Conservation (phyloP, 73 alveolate genomes). For the Blepharisma stoltei region DNA sequence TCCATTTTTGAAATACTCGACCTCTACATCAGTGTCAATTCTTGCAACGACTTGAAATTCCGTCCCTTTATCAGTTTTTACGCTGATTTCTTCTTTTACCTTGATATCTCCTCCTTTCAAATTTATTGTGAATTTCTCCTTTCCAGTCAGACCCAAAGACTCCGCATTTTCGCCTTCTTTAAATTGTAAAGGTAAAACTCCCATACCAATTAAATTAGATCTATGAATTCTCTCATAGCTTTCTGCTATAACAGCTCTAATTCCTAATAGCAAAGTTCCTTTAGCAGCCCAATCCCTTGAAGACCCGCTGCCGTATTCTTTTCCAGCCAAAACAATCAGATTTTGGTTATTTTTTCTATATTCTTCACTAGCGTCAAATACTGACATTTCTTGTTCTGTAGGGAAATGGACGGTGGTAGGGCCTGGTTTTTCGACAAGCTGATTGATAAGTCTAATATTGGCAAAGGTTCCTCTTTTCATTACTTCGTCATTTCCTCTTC, state of each 20-base stretch:
- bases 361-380: constrained; percentile 76
- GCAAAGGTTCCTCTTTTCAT: constrained; percentile 94
- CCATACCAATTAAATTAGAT: constrained; percentile 89
- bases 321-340: constrained; percentile 72
- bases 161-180: constrained; percentile 77
- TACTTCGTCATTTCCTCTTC: constrained; percentile 88
- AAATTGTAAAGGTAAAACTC: constrained; percentile 83
- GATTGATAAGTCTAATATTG: constrained; percentile 74
- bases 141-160: constrained; percentile 70
- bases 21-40: constrained; percentile 85
- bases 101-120: constrained; percentile 48
- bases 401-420: constrained; percentile 84
- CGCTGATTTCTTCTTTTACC: constrained; percentile 48
- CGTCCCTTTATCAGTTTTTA: constrained; percentile 52
- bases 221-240: constrained; percentile 91
- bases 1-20: constrained; percentile 79
- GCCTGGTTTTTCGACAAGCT: constrained; percentile 59
- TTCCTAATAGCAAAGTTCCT: constrained; percentile 67
- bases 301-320: constrained; percentile 85
- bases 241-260: constrained; percentile 76
- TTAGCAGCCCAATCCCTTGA: constrained; percentile 95
- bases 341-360: constrained; percentile 52
- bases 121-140: constrained; percentile 58
- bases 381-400: constrained; percentile 61
- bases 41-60: constrained; percentile 58